Base-by-base conservation (phyloP, 306 rosid genomes). In the Rosa rugosa region DNA sequence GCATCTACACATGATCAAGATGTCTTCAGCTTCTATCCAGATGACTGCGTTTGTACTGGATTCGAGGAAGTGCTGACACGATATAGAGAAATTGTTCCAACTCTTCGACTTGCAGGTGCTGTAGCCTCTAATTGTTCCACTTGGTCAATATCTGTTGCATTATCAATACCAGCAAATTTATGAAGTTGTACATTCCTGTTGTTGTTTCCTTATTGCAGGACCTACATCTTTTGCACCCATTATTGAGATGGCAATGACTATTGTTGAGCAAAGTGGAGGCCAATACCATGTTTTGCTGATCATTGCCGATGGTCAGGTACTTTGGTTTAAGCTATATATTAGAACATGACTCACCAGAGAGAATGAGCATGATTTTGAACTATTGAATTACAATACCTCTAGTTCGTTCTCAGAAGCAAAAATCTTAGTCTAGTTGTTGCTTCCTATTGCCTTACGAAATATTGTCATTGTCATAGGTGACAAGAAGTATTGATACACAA, bases 241-340 rank as follows among this genome's bases (percentile, higher is more conserved):
- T 14, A 86, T 91, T 86, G 98, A 94, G 82, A 94, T 91, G 97
- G 97, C 97, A 54, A 83, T 79, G 81, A 94, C 97, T 27, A 89
- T 90, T 53, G 98, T 94, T 8, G 98, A 94, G 87, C 83, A 91
- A 83, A 90, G 97, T 69, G 88, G 93, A 57, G 97, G 98, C 80
- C 97, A 91, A 75, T 91, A 94, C 86, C 98, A 94, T 86, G 97
- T 94, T 78, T 78, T 94, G 85, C 83, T 94, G 83, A 89, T 94
- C 74, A 94, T 94, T 79, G 97, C 97, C n/a, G 98, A 94, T 77
- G 98, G 98, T 53, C 98, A 94, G 92, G 97, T 94, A 85, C 44
- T 76, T n/a, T 5, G 41, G 62, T 53, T 69, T 69, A 27, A 23
- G 6, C 75, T 34, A 14, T 23, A 40, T 20, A 34, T 72, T 17